Evolutionary conservation across 129 eudicot genomes (phyloP).

Genomic region (Tanacetum coccineum): DNA sequence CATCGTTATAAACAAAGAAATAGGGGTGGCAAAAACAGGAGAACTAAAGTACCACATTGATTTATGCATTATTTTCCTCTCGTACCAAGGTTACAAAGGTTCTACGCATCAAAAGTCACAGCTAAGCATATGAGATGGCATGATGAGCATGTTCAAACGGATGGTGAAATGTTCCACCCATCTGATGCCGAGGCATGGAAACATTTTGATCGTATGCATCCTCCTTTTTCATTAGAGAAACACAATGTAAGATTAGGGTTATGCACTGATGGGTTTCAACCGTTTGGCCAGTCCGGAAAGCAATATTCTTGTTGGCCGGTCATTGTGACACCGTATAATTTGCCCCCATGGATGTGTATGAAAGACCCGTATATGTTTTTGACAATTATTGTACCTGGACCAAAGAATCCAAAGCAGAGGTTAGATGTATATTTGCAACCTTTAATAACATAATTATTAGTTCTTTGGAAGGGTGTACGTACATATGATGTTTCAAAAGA

Average conservation of each 20-base stretch:
- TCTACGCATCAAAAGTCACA: not conserved
- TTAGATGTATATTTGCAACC: slow-evolving; percentile 21
- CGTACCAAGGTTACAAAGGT: not conserved
- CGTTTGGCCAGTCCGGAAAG: not conserved
- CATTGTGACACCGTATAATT: slow-evolving; percentile 20
- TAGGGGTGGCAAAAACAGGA: not conserved
- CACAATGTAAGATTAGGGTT: not conserved
- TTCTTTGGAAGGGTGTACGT: slow-evolving; percentile 7
- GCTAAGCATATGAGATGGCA: not conserved
- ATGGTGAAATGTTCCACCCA: not conserved
- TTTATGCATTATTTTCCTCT: not conserved
- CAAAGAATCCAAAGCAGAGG: not conserved
- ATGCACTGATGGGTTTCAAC: not conserved
- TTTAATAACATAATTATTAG: slow-evolving; percentile 3
- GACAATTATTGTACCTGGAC: no score
- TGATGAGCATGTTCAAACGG: not conserved
- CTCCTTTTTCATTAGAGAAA: not conserved
- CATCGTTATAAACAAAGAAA: not conserved
- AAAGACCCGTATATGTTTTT: no score
- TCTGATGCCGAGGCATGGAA: not conserved
- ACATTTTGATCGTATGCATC: not conserved
- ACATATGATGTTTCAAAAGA: not conserved
- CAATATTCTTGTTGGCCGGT: slow-evolving; percentile 27
- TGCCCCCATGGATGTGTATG: slow-evolving; percentile 15
- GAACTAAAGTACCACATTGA: not conserved